phyloP scores from a whole-genome alignment of 352 stramenopile species.

The Globisporangium lucens region DNA sequence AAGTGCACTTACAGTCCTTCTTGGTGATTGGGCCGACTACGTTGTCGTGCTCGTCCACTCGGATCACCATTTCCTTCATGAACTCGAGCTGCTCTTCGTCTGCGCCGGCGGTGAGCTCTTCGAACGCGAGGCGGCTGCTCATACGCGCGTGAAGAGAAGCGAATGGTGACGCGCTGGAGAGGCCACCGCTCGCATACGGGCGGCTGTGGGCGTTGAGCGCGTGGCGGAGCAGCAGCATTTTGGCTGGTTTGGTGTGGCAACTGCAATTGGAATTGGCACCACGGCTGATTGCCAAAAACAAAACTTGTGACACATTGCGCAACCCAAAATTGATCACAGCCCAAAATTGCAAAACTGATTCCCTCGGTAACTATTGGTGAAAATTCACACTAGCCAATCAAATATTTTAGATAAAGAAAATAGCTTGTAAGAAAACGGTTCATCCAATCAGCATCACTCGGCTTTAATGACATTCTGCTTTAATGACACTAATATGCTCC shows the following conservation, averaged over 20 bases:
- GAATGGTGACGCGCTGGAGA: neutral
- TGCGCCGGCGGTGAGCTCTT: conserved; percentile 59
- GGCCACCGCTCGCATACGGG: conserved; percentile 10
- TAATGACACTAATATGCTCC: no score
- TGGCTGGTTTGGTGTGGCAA: neutral
- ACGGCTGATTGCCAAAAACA: neutral
- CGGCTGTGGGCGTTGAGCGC: neutral
- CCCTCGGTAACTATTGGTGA: no score
- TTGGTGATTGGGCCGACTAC: conserved; percentile 85
- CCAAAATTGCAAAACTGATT: no score
- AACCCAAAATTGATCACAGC: no score
- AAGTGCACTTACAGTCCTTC: conserved; percentile 59
- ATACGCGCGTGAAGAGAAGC: conserved; percentile 6
- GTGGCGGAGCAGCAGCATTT: conserved; percentile 13
- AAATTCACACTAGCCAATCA: no score
- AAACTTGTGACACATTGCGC: neutral
- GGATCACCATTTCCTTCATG: conserved; percentile 90
- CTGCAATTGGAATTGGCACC: neutral
- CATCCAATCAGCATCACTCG: no score
- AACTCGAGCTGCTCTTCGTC: conserved; percentile 83
- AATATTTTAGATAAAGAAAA: no score
- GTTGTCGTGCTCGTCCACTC: conserved; percentile 82
- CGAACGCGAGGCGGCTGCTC: conserved; percentile 43
- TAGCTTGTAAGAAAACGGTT: no score
- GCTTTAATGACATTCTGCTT: no score